These are phyloP conservation scores for Alliaria petiolata DNA, from an alignment of 345 rosid species.

Conservation along the genomic window DNA sequence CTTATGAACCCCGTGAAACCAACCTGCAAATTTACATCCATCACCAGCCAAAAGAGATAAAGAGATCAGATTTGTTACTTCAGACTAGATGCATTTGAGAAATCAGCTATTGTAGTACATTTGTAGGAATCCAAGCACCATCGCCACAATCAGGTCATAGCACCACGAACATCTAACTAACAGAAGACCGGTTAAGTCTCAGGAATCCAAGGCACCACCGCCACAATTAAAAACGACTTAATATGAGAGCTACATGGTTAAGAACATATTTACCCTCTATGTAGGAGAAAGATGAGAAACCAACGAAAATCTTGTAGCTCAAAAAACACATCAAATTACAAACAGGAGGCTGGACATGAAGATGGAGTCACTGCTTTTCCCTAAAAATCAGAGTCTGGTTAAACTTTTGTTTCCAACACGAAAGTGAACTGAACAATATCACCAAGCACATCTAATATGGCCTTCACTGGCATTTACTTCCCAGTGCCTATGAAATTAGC, in stretches of 20 bases:
- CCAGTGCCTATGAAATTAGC: neutral
- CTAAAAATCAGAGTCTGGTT: neutral
- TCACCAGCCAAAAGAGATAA: neutral
- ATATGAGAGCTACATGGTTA: too few species aligned
- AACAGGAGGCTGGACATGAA: neutral
- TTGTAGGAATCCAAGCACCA: too few species aligned
- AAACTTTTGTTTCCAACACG: neutral
- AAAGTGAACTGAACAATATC: neutral
- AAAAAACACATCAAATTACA: neutral
- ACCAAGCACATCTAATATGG: neutral
- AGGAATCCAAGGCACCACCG: neutral
- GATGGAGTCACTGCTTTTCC: neutral
- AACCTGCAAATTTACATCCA: slow-evolving; percentile 38
- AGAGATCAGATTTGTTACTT: slow-evolving; percentile 5
- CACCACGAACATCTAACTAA: neutral
- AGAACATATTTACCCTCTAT: neutral
- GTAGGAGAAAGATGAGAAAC: neutral
- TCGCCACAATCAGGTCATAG: neutral
- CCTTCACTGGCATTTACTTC: neutral
- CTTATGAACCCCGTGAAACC: slow-evolving; percentile 41
- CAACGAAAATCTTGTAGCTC: neutral
- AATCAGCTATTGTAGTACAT: neutral
- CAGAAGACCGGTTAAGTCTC: neutral
- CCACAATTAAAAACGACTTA: too few species aligned
- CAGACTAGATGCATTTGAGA: neutral